phyloP scores from a whole-genome alignment of 768 basidiomycete species.

The Trametes cingulata region DNA sequence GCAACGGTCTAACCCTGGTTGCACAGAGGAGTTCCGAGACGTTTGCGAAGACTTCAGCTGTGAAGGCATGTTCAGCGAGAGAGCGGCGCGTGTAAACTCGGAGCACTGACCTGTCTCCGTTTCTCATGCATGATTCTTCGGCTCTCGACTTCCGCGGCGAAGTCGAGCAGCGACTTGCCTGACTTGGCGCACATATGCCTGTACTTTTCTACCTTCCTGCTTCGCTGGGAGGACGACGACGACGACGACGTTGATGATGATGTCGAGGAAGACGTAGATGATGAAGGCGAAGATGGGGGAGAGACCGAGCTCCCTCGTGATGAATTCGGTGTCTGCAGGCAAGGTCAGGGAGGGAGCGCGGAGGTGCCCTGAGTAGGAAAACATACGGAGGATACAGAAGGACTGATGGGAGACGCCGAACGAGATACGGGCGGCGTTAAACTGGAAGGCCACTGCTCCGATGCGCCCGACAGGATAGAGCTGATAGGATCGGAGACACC shows the following conservation, averaged over 20 bases:
- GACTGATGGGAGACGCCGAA: neutral
- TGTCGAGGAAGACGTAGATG: neutral
- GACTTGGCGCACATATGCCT: conserved; percentile 13
- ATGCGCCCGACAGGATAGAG: conserved; percentile 4
- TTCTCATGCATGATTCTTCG: conserved; percentile 9
- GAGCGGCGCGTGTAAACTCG: neutral
- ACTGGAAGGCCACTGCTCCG: conserved; percentile 9
- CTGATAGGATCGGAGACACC: conserved; percentile 15
- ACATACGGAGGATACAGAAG: conserved; percentile 9
- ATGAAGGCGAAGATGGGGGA: neutral
- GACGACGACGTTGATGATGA: neutral
- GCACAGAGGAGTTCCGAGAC: conserved; percentile 15
- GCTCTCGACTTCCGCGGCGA: conserved; percentile 18
- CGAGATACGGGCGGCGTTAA: neutral
- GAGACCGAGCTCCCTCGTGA: conserved; percentile 5
- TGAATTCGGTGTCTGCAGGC: neutral
- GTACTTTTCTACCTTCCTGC: conserved; percentile 13
- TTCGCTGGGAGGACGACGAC: neutral
- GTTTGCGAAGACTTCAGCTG: conserved; percentile 16
- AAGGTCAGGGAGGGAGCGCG: neutral
- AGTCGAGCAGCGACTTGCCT: conserved; percentile 18
- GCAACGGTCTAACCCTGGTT: conserved; percentile 10
- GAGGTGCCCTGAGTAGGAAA: neutral
- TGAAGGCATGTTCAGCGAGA: neutral
- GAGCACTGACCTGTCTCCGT: conserved; percentile 3